Base-by-base conservation (phyloP, 2,329 filamentous ascomycete species). In the Ophiostoma novo-ulmi region DNA sequence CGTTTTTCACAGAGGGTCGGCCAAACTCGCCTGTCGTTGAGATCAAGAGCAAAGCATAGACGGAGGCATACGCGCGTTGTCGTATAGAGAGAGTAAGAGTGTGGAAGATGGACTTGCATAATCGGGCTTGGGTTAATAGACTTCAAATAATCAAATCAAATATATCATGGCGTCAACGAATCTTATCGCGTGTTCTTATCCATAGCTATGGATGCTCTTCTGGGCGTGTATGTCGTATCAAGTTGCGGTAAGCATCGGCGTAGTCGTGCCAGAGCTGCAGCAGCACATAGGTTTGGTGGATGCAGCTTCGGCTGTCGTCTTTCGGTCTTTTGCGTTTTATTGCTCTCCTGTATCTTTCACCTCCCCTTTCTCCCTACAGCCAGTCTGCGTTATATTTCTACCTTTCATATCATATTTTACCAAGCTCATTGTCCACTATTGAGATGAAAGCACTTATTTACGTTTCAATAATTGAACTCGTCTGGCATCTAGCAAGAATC, bases 11-110 rank as follows among this genome's bases (percentile, higher is more conserved):
- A 6, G 71, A 65, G 11, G 72, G 72, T 20, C 20, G 17, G 64
- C 72, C 72, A 20, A 69, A 72, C 55, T 73, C 72, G 35, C 72
- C 72, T 1, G 72, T 73, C 14, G 22, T 69, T 11, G 67, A 69
- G 36, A 63, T 69, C 14, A 39, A 64, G 35, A 64, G 35, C 61
- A 64, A 64, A 35, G 6, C 14, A 39, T 63, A 35, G 26, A 35
- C 20, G 44, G 7, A 7, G 5, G 44, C n/a, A n/a, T 20, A n/a
- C 44, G 44, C 2, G 44, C 7, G 7, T 6, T 20, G 44, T 48
- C 5, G 44, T 48, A 20, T 7, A 8, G 44, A 44, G 17, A 48
- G 1, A n/a, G 14, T 20, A 6, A 20, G 44, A n/a, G 44, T 7
- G 17, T 7, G 17, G 44, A n/a, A 20, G 17, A 48, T 48, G 17